phyloP scores from a whole-genome alignment of 2,329 filamentous ascomycete genomes.

The Stagonosporopsis rhizophila region DNA sequence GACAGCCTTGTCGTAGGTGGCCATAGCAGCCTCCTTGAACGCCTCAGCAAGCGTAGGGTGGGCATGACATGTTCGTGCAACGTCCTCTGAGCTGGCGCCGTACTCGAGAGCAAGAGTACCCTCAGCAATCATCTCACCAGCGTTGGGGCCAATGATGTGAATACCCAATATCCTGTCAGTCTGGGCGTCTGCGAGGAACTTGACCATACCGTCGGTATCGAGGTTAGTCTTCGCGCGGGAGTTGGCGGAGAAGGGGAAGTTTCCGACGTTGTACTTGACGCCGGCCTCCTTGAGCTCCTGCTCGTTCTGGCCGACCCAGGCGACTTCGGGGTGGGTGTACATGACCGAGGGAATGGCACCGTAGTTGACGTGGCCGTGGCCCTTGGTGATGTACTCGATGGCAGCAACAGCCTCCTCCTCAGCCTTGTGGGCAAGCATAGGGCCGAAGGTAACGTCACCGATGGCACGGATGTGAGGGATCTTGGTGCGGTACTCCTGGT shows the following conservation, averaged over 20 bases:
- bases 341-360: slow-evolving; percentile 97
- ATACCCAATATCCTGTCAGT: slow-evolving; percentile 94
- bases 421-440: slow-evolving; percentile 99
- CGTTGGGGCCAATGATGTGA: slow-evolving; percentile 95
- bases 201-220: slow-evolving; percentile 93
- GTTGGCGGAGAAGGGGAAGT: slow-evolving; percentile 98
- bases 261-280: slow-evolving; percentile 90
- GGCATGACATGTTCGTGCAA: slow-evolving; percentile 84
- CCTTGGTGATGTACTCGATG: slow-evolving; percentile 97
- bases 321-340: slow-evolving; percentile 99
- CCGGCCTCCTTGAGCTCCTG: slow-evolving; percentile 90
- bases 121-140: slow-evolving; percentile 99
- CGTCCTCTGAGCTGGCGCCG: slow-evolving; percentile 82
- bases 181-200: slow-evolving; percentile 95
- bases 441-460: slow-evolving; percentile 94
- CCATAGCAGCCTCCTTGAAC: slow-evolving; percentile 99
- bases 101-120: slow-evolving; percentile 95
- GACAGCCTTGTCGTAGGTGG: slow-evolving; percentile 92
- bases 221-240: slow-evolving; percentile 98
- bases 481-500: slow-evolving; percentile 99
- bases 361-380: slow-evolving; percentile 98
- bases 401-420: slow-evolving; percentile 97
- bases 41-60: slow-evolving; percentile 96
- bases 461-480: slow-evolving; percentile 95
- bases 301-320: slow-evolving; percentile 98